These are phyloP conservation scores for Ophiostoma quercus DNA, from an alignment of 2,329 filamentous ascomycete genomes.

Conservation along the genomic window DNA sequence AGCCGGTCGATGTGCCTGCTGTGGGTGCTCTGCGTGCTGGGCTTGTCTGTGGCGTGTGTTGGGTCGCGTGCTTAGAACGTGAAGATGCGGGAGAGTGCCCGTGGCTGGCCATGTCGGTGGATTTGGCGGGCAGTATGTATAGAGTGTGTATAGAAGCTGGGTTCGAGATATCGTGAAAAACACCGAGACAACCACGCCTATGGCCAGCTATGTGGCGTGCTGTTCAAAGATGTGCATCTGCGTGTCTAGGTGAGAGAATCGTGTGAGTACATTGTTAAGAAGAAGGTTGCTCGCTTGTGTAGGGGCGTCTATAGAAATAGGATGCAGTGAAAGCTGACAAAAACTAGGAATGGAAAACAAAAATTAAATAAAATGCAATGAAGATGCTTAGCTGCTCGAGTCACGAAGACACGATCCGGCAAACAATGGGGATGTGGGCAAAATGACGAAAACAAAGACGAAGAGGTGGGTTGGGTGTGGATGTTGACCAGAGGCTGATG, in stretches of 20 bases:
- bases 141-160: background rate
- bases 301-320: background rate
- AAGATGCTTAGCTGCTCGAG: background rate
- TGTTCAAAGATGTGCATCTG: background rate
- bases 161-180: background rate
- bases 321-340: background rate
- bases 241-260: background rate
- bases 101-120: background rate
- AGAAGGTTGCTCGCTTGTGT: background rate
- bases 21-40: conserved; percentile 8
- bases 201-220: background rate
- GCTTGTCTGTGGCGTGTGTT: background rate
- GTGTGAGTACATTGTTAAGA: background rate
- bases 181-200: background rate
- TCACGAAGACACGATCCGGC: background rate
- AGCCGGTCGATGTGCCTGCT: conserved; percentile 12
- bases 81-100: background rate
- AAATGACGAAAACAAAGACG: background rate
- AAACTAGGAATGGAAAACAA: background rate
- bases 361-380: background rate
- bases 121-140: background rate
- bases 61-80: background rate
- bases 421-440: conserved; percentile 5
- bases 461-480: background rate
- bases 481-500: background rate